Evolutionary conservation across 768 basidiomycete genomes (phyloP).

Genomic region (Tricholoma flavovirens): DNA sequence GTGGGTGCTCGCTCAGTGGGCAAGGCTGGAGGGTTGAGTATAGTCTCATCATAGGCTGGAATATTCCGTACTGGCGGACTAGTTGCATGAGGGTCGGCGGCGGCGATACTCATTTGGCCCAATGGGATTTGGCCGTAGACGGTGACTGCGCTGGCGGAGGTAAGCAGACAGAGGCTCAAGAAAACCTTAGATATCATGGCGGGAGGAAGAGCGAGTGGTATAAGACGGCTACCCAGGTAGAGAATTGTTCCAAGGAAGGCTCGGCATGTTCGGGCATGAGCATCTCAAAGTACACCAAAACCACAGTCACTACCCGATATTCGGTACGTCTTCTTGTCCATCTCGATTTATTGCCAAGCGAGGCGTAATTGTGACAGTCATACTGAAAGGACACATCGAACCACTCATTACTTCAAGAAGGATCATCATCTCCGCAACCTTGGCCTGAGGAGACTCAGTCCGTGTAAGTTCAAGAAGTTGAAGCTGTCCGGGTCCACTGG

Average conservation of each 20-base stretch:
- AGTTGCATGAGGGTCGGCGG: slow-evolving; percentile 16
- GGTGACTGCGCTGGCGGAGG: slow-evolving; percentile 19
- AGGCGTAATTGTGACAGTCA: too few relatives aligned
- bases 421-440: too few relatives aligned
- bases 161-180: slow-evolving; percentile 7
- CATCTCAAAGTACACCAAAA: background rate
- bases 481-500: too few relatives aligned
- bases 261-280: background rate
- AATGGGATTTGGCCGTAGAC: slow-evolving; percentile 29
- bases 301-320: too few relatives aligned
- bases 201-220: background rate
- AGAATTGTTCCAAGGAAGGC: slow-evolving; percentile 1
- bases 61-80: slow-evolving; percentile 27
- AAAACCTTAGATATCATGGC: slow-evolving; percentile 9
- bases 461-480: too few relatives aligned
- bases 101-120: slow-evolving; percentile 15
- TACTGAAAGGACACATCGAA: too few relatives aligned
- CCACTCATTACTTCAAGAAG: too few relatives aligned
- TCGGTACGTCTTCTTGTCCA: too few relatives aligned
- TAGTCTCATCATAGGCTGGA: slow-evolving; percentile 49
- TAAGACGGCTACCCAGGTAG: background rate
- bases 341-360: too few relatives aligned
- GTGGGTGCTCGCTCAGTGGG: slow-evolving; percentile 38
- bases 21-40: slow-evolving; percentile 43
- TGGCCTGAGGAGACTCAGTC: too few relatives aligned